Evolutionary conservation across 805 yeast genomes (phyloP).

Genomic region (Lipomyces sp.): DNA sequence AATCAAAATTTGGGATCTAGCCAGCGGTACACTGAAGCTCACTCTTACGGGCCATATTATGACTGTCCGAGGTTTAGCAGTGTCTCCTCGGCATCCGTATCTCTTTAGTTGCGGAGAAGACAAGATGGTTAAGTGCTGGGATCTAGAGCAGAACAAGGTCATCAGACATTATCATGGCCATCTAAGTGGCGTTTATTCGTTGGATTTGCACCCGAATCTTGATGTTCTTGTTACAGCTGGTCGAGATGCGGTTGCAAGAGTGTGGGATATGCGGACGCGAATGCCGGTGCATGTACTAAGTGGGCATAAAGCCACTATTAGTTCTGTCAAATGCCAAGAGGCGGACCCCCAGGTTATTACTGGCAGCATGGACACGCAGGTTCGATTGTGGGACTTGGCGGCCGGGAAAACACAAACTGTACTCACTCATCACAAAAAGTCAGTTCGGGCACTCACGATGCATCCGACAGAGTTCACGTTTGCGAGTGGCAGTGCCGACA

Average conservation of each 20-base stretch:
- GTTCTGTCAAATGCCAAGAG: slow-evolving; percentile 66
- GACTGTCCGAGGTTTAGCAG: slow-evolving; percentile 78
- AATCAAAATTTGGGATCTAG: slow-evolving; percentile 89
- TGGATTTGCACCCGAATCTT: slow-evolving; percentile 84
- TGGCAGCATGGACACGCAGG: slow-evolving; percentile 81
- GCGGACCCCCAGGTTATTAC: slow-evolving; percentile 86
- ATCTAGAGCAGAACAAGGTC: slow-evolving; percentile 80
- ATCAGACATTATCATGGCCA: slow-evolving; percentile 94
- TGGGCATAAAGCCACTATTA: slow-evolving; percentile 82
- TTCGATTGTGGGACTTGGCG: slow-evolving; percentile 86
- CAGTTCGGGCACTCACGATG: slow-evolving; percentile 72
- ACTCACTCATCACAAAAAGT: slow-evolving; percentile 82
- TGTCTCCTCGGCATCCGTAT: slow-evolving; percentile 81
- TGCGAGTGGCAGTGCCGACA: slow-evolving; percentile 80
- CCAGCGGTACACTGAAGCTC: slow-evolving; percentile 66
- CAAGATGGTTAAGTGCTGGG: slow-evolving; percentile 94
- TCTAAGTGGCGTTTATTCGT: slow-evolving; percentile 81
- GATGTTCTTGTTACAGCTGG: slow-evolving; percentile 87
- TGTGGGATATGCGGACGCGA: slow-evolving; percentile 92
- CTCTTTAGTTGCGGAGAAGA: slow-evolving; percentile 93
- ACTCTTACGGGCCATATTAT: slow-evolving; percentile 89
- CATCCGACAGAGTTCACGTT: slow-evolving; percentile 75
- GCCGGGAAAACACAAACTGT: slow-evolving; percentile 74
- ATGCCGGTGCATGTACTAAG: slow-evolving; percentile 72
- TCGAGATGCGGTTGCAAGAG: slow-evolving; percentile 79